phyloP scores from a whole-genome alignment of 2,329 filamentous ascomycete species.

The Saccharata proteae region DNA sequence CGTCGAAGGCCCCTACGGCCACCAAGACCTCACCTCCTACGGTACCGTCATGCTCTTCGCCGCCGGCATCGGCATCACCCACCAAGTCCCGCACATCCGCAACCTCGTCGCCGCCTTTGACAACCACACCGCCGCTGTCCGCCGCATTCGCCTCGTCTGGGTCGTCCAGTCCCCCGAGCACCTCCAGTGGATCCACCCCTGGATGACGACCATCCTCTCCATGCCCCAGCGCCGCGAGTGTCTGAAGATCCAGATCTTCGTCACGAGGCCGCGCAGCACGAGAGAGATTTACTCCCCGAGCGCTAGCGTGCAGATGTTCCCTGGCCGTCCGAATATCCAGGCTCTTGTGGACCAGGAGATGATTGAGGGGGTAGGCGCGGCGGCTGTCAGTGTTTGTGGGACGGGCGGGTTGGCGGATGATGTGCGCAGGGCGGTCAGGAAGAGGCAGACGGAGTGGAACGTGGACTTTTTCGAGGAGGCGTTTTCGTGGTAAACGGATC shows the following conservation, averaged over 20 bases:
- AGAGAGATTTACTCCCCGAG: slow-evolving; percentile 68
- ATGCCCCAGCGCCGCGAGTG: slow-evolving; percentile 74
- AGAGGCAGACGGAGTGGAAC: slow-evolving; percentile 50
- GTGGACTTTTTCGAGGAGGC: slow-evolving; percentile 73
- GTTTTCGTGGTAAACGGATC: slow-evolving; percentile 49
- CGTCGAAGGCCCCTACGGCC: slow-evolving; percentile 82
- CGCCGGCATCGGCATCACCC: slow-evolving; percentile 87
- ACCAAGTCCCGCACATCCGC: slow-evolving; percentile 79
- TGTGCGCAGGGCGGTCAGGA: slow-evolving; percentile 55
- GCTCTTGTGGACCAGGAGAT: slow-evolving; percentile 74
- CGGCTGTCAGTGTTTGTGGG: slow-evolving; percentile 74
- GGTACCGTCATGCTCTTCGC: slow-evolving; percentile 85
- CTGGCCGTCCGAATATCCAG: slow-evolving; percentile 73
- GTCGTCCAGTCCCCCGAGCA: slow-evolving; percentile 81
- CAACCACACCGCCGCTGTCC: slow-evolving; percentile 65
- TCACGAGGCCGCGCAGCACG: slow-evolving; percentile 76
- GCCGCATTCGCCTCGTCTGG: slow-evolving; percentile 78
- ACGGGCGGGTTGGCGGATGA: slow-evolving; percentile 64
- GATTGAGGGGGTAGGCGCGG: slow-evolving; percentile 69
- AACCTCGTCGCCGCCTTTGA: slow-evolving; percentile 46
- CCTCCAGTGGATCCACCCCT: slow-evolving; percentile 86
- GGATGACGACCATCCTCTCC: slow-evolving; percentile 74
- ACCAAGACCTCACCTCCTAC: slow-evolving; percentile 81
- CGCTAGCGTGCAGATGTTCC: slow-evolving; percentile 79
- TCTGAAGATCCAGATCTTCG: slow-evolving; percentile 76